Conservation (phyloP, 2,329 filamentous ascomycete species). For the Pseudopithomyces maydicus region DNA sequence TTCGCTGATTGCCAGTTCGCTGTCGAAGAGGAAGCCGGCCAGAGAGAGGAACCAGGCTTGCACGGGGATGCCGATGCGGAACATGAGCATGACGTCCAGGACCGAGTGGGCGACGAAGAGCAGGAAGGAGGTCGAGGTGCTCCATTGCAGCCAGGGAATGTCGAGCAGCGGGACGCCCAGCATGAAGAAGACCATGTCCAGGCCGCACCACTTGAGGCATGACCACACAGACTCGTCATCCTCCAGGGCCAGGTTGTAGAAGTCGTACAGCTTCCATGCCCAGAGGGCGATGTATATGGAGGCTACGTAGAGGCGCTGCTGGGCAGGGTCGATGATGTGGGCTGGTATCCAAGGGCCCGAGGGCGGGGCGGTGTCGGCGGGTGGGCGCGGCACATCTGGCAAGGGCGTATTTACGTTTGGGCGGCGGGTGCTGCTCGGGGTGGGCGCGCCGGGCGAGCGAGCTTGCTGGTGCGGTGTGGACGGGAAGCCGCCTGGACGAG, state of each 20-base stretch:
- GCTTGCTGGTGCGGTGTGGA: constrained; percentile 67
- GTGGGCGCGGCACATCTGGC: constrained; percentile 34
- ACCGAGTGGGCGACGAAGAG: constrained; percentile 74
- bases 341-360: constrained; percentile 75
- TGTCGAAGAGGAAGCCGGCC: constrained; percentile 84
- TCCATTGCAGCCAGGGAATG: constrained; percentile 97
- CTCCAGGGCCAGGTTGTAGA: constrained; percentile 75
- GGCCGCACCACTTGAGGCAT: constrained; percentile 89
- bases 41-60: constrained; percentile 74
- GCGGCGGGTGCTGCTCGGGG: constrained; percentile 28
- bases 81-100: constrained; percentile 88
- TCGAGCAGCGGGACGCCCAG: constrained; percentile 84
- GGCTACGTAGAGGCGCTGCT: constrained; percentile 85
- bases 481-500: constrained; percentile 78
- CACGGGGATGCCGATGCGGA: constrained; percentile 81
- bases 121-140: constrained; percentile 71
- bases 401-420: constrained; percentile 42
- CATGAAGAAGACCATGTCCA: constrained; percentile 87
- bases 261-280: constrained; percentile 88
- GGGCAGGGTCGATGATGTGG: constrained; percentile 82
- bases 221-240: constrained; percentile 86
- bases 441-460: constrained; percentile 32
- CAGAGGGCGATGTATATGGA: constrained; percentile 77
- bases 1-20: constrained; percentile 92
- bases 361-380: constrained; percentile 18